phyloP scores from a whole-genome alignment of 169 alveolate genomes.

The Eimeria maxima region DNA sequence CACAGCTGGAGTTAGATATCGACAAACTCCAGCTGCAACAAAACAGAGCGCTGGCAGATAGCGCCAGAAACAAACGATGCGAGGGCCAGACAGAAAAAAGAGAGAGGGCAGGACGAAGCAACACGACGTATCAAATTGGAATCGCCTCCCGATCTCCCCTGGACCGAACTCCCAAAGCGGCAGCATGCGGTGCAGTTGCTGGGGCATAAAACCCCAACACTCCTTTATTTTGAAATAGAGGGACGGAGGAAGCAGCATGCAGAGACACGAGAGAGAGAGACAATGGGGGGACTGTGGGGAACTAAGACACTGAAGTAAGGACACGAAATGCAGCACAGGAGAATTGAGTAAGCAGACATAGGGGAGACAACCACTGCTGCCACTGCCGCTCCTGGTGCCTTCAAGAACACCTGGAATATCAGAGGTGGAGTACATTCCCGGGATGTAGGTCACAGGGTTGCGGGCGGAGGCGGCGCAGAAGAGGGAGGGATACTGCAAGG shows the following conservation, averaged over 20 bases:
- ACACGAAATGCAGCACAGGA: neutral
- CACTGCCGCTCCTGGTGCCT: neutral
- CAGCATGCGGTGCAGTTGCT: too few relatives aligned
- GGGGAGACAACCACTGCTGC: neutral
- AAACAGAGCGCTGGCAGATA: neutral
- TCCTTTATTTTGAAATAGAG: neutral
- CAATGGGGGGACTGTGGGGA: neutral
- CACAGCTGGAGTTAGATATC: too few relatives aligned
- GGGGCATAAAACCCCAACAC: too few relatives aligned
- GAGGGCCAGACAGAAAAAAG: neutral
- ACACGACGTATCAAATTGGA: neutral
- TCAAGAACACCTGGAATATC: constrained; percentile 76
- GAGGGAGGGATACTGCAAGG: constrained; percentile 75
- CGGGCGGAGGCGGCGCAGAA: constrained; percentile 80
- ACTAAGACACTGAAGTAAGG: neutral
- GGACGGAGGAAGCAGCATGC: neutral
- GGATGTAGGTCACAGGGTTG: constrained; percentile 79
- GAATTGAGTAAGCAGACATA: neutral
- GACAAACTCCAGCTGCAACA: neutral
- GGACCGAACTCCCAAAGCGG: too few relatives aligned
- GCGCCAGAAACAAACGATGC: neutral
- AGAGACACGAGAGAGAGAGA: neutral
- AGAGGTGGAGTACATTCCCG: constrained; percentile 43
- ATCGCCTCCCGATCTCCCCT: neutral
- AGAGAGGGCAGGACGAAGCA: neutral